Evolutionary conservation across 129 eudicot genomes (phyloP).

Genomic region (Flaveria ramosissima): DNA sequence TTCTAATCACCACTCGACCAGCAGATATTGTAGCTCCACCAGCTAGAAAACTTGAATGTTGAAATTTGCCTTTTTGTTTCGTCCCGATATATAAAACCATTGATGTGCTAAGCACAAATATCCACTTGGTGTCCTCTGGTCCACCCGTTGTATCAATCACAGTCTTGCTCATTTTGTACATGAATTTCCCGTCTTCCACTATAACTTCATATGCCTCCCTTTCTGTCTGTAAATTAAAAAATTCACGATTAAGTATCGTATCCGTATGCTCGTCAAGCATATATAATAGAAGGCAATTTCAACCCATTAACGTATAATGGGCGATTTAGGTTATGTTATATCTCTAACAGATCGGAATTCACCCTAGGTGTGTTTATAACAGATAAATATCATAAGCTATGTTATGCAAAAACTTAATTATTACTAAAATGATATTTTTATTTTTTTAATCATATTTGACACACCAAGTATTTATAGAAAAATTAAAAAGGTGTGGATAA

Average conservation of each 20-base stretch:
- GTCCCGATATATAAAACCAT: slow-evolving; percentile 68
- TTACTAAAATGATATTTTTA: background rate
- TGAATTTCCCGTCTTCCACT: slow-evolving; percentile 60
- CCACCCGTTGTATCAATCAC: slow-evolving; percentile 64
- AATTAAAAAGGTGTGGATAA: background rate
- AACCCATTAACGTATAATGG: background rate
- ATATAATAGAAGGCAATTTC: background rate
- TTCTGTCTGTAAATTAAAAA: slow-evolving; percentile 52
- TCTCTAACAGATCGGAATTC: background rate
- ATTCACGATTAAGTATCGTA: background rate
- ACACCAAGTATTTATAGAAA: background rate
- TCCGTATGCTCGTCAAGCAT: slow-evolving; percentile 8
- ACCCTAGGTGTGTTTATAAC: background rate
- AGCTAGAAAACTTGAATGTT: slow-evolving; percentile 95
- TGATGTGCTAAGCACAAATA: slow-evolving; percentile 78
- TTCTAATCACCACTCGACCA: slow-evolving; percentile 69
- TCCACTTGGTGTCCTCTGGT: slow-evolving; percentile 68
- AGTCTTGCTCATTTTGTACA: slow-evolving; percentile 55
- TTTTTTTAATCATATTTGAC: background rate
- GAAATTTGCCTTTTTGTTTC: slow-evolving; percentile 81
- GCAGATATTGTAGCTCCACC: slow-evolving; percentile 97
- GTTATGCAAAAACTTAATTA: background rate
- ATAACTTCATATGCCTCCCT: slow-evolving; percentile 77
- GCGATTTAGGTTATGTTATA: background rate
- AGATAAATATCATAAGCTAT: background rate